Evolutionary conservation across 225 moss, liverwort and hornwort genomes (phyloP), one percentile per base, ranked within the genome.

Genomic region (Takakia lepidozioides): DNA sequence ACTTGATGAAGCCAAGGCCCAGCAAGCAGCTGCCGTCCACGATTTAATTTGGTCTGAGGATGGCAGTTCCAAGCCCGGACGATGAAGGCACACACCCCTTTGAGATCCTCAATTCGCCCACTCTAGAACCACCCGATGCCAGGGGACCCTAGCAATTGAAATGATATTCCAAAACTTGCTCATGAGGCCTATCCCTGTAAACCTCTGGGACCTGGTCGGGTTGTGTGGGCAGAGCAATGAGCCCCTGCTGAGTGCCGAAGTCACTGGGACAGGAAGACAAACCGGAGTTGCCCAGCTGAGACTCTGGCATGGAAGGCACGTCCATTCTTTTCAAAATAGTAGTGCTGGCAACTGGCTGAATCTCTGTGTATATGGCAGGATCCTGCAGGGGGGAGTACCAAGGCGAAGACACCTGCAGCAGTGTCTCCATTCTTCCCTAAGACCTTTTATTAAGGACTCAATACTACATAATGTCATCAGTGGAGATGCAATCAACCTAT

Each of bases 361-460:
- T 52, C 35, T 78, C 78, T 6, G 52, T 41, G 27, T 65, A 25
- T 17, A 69, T 26, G 49, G 54, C 24, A 2, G 61, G 25, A 18
- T 64, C 68, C 0, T 72, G 68, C 27, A 65, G 62, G 22, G 73
- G 58, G 8, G 78, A 40, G 28, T 73, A 73, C 73, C 73, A 78
- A 25, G 69, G 59, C 19, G 61, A 65, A 3, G 73, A 38, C 21
- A 65, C 55, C 62, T 73, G 78, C 59, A 69, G 78, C 56, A 73
- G 23, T 15, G 8, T 32, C 32, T 32, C 11, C 7, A 6, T 32
- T 32, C 32, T 32, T 32, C 32, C 11, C 7, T 32, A 11, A 32
- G 32, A 32, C 11, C 8, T 32, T 32, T 11, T 32, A 6, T 7
- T 6, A 7, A 6, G 11, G 8, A 32, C 8, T 32, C 11, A 32